A percentile compares a stretch with the other conserved stretches of the same genome.
Evolutionary conservation across 176 grass and related monocot genomes (phyloP).

Genomic region (Chrysopogon serrulatus): DNA sequence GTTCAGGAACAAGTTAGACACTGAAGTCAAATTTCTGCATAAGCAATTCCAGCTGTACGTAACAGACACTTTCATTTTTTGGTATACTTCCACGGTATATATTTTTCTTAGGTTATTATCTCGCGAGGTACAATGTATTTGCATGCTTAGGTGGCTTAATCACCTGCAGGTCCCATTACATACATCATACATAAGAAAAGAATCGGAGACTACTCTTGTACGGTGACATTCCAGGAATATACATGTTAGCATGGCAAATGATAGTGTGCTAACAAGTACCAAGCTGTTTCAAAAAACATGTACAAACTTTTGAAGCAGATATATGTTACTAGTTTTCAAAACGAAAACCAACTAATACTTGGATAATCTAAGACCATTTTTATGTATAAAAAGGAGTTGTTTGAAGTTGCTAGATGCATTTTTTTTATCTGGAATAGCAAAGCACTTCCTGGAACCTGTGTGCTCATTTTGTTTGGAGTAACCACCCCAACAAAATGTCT

Average conservation of each 20-base stretch:
- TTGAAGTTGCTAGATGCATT: not conserved
- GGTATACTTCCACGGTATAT: not conserved
- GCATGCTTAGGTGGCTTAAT: not conserved
- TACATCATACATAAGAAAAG: not conserved
- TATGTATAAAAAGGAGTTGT: not conserved
- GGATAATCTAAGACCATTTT: not conserved
- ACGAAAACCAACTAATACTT: not conserved
- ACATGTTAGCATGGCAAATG: not conserved
- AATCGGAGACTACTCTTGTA: not conserved
- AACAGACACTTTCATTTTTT: not conserved
- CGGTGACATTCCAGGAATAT: not conserved
- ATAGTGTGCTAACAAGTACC: not conserved
- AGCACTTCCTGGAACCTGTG: not conserved
- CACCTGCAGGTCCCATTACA: not conserved
- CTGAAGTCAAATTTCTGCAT: not conserved
- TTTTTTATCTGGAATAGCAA: not conserved
- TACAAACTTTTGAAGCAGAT: not conserved
- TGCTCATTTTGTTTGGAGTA: constrained; percentile 6
- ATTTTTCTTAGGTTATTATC: not conserved
- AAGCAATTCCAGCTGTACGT: constrained; percentile 18
- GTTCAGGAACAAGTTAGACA: constrained; percentile 5
- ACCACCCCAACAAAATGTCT: not conserved
- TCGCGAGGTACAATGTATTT: not conserved
- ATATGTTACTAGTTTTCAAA: not conserved
- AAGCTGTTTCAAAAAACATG: not conserved